A percentile compares a stretch with the other conserved stretches of the same genome.
Evolutionary conservation across 768 basidiomycete species (phyloP).

Genomic region (Hygrophoropsis aurantiaca): DNA sequence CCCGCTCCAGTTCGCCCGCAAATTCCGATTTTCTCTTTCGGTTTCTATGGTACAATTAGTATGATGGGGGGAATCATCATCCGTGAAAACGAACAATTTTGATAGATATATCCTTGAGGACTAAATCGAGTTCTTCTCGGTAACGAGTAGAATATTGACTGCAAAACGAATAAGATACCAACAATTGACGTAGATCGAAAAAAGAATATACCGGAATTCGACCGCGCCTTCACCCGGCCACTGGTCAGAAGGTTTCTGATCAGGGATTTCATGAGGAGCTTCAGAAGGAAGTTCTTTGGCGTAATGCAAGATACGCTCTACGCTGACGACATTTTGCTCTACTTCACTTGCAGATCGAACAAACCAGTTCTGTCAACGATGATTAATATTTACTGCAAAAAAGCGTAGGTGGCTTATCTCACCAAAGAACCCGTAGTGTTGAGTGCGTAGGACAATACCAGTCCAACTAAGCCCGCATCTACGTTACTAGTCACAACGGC

Average conservation of each 20-base stretch:
- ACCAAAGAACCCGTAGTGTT: slow-evolving; percentile 83
- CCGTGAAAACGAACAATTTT: slow-evolving; percentile 48
- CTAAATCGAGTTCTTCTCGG: slow-evolving; percentile 74
- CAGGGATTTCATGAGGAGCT: slow-evolving; percentile 69
- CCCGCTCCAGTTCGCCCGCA: slow-evolving; percentile 81
- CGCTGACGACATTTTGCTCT: slow-evolving; percentile 88
- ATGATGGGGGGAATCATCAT: slow-evolving; percentile 6
- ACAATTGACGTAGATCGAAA: background rate
- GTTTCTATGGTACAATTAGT: slow-evolving; percentile 44
- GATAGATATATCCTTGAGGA: slow-evolving; percentile 75
- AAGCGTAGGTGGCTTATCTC: slow-evolving; percentile 19
- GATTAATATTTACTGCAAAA: slow-evolving; percentile 5
- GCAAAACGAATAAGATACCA: slow-evolving; percentile 1
- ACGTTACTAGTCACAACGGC: slow-evolving; percentile 76
- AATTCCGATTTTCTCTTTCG: slow-evolving; percentile 88
- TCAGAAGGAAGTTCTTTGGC: slow-evolving; percentile 65
- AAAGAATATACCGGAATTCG: slow-evolving; percentile 58
- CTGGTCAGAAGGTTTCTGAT: slow-evolving; percentile 44
- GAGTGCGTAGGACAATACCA: slow-evolving; percentile 82
- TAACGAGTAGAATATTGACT: slow-evolving; percentile 79
- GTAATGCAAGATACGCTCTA: slow-evolving; percentile 86
- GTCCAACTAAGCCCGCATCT: slow-evolving; percentile 84
- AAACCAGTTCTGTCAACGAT: slow-evolving; percentile 63
- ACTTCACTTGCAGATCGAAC: slow-evolving; percentile 84
- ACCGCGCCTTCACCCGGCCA: slow-evolving; percentile 82